Conservation (phyloP, 2,329 filamentous ascomycete genomes). For the Hymenoscyphus linearis region DNA sequence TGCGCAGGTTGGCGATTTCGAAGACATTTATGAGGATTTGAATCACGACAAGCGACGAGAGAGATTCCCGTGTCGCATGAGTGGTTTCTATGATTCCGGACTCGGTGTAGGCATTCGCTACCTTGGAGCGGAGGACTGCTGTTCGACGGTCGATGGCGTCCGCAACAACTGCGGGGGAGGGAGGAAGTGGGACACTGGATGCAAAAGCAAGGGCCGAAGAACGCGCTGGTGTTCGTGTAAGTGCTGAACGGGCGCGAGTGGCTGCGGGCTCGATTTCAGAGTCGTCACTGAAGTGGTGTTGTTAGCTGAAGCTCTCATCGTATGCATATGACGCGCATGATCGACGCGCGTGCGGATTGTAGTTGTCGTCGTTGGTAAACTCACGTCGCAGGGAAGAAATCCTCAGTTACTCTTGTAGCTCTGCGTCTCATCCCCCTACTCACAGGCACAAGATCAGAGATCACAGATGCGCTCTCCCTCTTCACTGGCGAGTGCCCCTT, state of each 20-base stretch:
- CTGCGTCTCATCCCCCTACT: conserved; percentile 44
- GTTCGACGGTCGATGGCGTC: conserved; percentile 69
- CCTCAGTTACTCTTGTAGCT: conserved; percentile 39
- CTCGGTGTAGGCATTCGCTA: conserved; percentile 57
- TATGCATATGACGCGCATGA: conserved; percentile 17
- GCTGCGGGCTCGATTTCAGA: conserved; percentile 29
- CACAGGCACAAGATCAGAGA: conserved; percentile 32
- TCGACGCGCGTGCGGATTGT: conserved; percentile 4
- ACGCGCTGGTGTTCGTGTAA: conserved; percentile 29
- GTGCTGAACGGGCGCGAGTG: conserved; percentile 26
- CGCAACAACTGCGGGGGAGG: conserved; percentile 74
- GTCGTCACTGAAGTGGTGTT: conserved; percentile 25
- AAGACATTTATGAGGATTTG: conserved; percentile 62
- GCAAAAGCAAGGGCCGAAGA: conserved; percentile 33
- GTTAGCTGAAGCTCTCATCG: not conserved
- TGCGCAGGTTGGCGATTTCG: conserved; percentile 66
- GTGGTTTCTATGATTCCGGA: conserved; percentile 63
- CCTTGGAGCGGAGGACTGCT: conserved; percentile 59
- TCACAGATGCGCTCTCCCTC: conserved; percentile 41
- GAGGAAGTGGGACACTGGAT: conserved; percentile 65
- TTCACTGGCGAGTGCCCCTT: conserved; percentile 61
- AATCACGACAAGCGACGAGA: conserved; percentile 69
- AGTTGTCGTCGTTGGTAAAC: conserved; percentile 11
- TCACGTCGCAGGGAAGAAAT: conserved; percentile 29
- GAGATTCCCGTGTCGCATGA: conserved; percentile 59